Evolutionary conservation across 176 grass and related monocot species (phyloP), one percentile per base, ranked within the genome.

Genomic region (Tillandsia fasciculata): DNA sequence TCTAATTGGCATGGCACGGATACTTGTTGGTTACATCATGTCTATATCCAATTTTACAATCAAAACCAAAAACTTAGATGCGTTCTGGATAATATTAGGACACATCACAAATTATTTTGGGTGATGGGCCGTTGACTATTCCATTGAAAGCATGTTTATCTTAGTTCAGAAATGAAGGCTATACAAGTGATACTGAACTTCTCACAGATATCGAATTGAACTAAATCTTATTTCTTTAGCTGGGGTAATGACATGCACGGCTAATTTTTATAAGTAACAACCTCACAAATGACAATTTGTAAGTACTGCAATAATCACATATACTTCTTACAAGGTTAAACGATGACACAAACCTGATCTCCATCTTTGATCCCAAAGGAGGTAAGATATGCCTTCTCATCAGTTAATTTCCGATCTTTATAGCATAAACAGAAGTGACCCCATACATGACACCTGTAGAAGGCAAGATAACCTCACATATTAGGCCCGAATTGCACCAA

Each of bases 371-470:
- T 96, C 29, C 88, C 83, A 72, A 91, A 79, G 5, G 71, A 68
- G 71, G 79, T 76, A 77, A 96, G 66, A 54, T 72, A 79, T 63
- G 81, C 83, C 70, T 87, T 86, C 64, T 89, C 92, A 78, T 89
- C 83, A 2, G 79, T 96, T 72, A 96, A 54, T 65, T 83, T 96
- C 64, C 76, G 77, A 53, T 83, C 80, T 74, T 84, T 80, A 74
- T 77, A 89, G 70, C 86, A 87, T 76, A 96, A 81, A 77, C 86
- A 96, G 74, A 96, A 96, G 74, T 96, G 88, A 72, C 88, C 81
- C 92, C 92, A 96, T 53, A 96, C 88, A 53, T 96, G 86, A 57
- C 72, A 85, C 92, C 92, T 92, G 85, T 22, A 73, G 10, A 26
- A 64, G 14, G 1, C 56, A 10, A 61, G 12, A 61, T 61, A 61